Percentiles rank a stretch among this genome's conserved stretches.
phyloP scores from a whole-genome alignment of 495 filamentous ascomycete species.

The Monascus purpureus region DNA sequence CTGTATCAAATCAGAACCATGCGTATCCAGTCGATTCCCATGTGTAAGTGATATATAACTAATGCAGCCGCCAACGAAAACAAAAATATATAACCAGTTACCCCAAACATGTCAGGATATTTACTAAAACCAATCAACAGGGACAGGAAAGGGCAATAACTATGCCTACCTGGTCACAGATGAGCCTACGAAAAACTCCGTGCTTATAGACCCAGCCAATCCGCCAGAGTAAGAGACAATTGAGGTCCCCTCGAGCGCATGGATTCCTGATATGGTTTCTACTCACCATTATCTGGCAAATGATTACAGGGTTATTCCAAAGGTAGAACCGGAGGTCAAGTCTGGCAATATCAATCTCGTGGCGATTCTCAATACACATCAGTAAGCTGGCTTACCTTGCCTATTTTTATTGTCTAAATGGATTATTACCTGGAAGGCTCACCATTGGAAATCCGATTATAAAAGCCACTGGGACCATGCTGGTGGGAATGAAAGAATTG shows the following conservation, averaged over 20 bases:
- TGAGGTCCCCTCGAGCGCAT: too few relatives aligned
- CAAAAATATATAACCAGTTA: neutral
- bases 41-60: conserved; percentile 62
- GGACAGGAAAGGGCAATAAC: conserved; percentile 83
- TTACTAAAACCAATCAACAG: conserved; percentile 28
- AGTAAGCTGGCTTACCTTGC: conserved; percentile 41
- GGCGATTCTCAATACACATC: conserved; percentile 91
- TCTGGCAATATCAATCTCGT: conserved; percentile 65
- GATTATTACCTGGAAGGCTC: too few relatives aligned
- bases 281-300: neutral
- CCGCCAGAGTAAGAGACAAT: conserved; percentile 60
- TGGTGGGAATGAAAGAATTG: conserved; percentile 75
- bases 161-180: conserved; percentile 94
- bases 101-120: neutral
- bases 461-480: conserved; percentile 86
- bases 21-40: conserved; percentile 96
- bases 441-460: conserved; percentile 1
- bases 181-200: conserved; percentile 81
- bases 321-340: conserved; percentile 58
- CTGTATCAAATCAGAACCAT: conserved; percentile 37
- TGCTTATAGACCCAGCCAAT: conserved; percentile 89
- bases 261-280: too few relatives aligned
- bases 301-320: conserved; percentile 56
- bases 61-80: neutral
- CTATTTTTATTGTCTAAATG: neutral